Evolutionary conservation across 345 rosid genomes (phyloP).

Genomic region (Brassica juncea): DNA sequence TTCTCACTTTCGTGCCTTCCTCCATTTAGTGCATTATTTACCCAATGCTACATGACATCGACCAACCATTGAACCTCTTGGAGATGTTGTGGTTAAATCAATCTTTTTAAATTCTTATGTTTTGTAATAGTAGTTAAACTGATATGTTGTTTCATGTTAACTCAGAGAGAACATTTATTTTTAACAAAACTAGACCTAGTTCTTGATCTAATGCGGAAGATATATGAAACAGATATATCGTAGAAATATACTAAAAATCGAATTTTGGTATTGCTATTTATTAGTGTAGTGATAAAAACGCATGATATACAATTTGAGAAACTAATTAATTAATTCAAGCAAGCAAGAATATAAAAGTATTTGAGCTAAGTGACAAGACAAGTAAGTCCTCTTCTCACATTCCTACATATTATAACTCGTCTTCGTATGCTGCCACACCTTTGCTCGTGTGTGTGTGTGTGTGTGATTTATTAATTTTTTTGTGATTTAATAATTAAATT

Average conservation of each 20-base stretch:
- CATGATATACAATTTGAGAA: background rate
- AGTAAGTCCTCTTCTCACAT: slow-evolving; percentile 18
- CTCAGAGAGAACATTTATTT: background rate
- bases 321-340: background rate
- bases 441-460: slow-evolving; percentile 10
- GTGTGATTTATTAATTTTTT: no score
- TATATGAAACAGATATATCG: background rate
- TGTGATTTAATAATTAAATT: slow-evolving; percentile 4
- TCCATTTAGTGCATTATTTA: slow-evolving; percentile 1
- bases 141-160: background rate
- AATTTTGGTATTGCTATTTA: background rate
- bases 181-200: no score
- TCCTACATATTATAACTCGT: slow-evolving; percentile 14
- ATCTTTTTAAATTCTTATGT: background rate
- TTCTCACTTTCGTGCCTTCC: slow-evolving; percentile 21
- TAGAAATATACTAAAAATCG: background rate
- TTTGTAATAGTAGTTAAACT: no score
- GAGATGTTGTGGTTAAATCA: background rate
- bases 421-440: slow-evolving; percentile 27
- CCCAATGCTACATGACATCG: slow-evolving; percentile 19
- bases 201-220: background rate
- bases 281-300: background rate
- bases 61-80: background rate
- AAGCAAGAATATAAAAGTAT: slow-evolving; percentile 22
- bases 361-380: slow-evolving; percentile 26